A percentile compares a stretch with the other conserved stretches of the same genome.
These are phyloP conservation scores for Sequoia sempervirens DNA, from an alignment of 75 land plant species.

Conservation along the genomic window DNA sequence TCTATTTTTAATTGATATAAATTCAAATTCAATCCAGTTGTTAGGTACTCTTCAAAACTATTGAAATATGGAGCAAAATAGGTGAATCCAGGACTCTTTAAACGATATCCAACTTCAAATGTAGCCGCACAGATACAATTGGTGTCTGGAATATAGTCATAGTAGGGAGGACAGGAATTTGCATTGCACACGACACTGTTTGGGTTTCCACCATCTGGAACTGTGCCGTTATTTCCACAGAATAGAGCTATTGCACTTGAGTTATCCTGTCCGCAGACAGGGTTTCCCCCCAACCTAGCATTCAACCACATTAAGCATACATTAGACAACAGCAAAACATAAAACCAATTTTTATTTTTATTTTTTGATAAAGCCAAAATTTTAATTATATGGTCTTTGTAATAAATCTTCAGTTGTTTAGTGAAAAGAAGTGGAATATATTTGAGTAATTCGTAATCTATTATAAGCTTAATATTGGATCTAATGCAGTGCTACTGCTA, in stretches of 20 bases:
- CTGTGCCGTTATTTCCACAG: slow-evolving; percentile 4
- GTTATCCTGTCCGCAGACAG: slow-evolving; percentile 23
- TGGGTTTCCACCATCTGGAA: not conserved
- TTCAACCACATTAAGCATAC: not conserved
- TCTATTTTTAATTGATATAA: slow-evolving; percentile 47
- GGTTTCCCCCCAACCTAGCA: slow-evolving; percentile 42
- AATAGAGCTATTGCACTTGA: slow-evolving; percentile 1
- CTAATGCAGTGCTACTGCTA: not conserved
- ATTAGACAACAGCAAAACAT: not conserved
- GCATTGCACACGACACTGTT: slow-evolving; percentile 16
- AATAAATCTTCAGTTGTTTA: slow-evolving; percentile 1
- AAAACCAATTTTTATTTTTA: too few relatives aligned
- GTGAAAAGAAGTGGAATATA: not conserved
- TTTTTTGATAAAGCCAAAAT: too few relatives aligned
- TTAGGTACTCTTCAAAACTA: slow-evolving; percentile 32
- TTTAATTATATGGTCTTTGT: not conserved
- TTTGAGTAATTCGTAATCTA: not conserved
- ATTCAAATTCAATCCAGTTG: slow-evolving; percentile 32
- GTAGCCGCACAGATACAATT: slow-evolving; percentile 71
- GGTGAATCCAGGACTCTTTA: slow-evolving; percentile 70
- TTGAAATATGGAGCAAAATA: slow-evolving; percentile 45
- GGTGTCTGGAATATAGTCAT: slow-evolving; percentile 35
- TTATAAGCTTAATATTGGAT: slow-evolving; percentile 12
- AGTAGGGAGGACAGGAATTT: slow-evolving; percentile 28
- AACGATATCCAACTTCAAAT: slow-evolving; percentile 60